Base-by-base conservation (phyloP, 2,329 filamentous ascomycete genomes). In the Ceratocystis ficicola region DNA sequence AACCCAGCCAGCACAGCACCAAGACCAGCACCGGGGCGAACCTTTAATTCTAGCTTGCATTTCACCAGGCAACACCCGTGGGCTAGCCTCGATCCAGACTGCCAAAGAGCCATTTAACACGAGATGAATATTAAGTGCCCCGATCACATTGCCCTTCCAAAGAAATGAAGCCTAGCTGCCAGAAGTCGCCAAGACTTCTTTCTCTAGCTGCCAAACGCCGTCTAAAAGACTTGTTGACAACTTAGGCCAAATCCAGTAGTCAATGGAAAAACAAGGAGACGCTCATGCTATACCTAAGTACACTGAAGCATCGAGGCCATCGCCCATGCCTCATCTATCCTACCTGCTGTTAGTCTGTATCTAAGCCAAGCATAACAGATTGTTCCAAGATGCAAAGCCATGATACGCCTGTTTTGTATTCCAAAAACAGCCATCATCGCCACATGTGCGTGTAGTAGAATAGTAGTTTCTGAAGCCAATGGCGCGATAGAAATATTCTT, bases 51-150 rank as follows among this genome's bases (percentile, higher is more conserved):
- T n/a, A 59, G 28, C 17, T 15, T 59, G 55, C 32, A 59, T 59
- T 59, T 59, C 22, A 30, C 20, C 17, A 59, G 55, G 55, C 55
- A 36, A n/a, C 5, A 30, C 25, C 55, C n/a, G 28, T n/a, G 12
- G 17, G 12, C 55, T 36, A 28, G 28, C 28, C 12, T 52, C 55
- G 28, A n/a, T 30, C 55, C 25, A 17, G 7, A 30, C 36, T 30
- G 55, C 28, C 55, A 57, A 22, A 50, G n/a, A 22, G 30, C 30
- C 20, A 50, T 50, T 57, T 28, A 25, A 30, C 52, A 32, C 30
- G 30, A 57, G 52, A 57, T 57, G 32, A 57, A 57, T 57, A 57
- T 57, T 57, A 57, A 30, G 17, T 15, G 52, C 52, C 25, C 22
- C 4, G 8, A 32, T 32, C 30, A 32, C 30, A 32, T 32, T 57